These are phyloP conservation scores for Helminthosporium solani DNA, from an alignment of 2,329 filamentous ascomycete species.

Conservation along the genomic window DNA sequence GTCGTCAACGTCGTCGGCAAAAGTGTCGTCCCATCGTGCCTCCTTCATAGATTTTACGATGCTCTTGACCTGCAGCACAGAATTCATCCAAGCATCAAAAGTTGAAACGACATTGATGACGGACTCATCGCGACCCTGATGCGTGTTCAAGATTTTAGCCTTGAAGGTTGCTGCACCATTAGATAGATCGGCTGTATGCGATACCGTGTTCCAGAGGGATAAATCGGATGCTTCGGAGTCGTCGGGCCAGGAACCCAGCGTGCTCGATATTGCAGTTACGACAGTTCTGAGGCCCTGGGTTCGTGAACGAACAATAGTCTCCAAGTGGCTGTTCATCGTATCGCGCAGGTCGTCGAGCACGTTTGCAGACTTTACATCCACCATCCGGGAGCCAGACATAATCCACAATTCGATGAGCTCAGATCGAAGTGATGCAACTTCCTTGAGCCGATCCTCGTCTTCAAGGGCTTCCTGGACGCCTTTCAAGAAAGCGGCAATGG, in stretches of 20 bases:
- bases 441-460: constrained; percentile 64
- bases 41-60: constrained; percentile 66
- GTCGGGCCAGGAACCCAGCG: constrained; percentile 60
- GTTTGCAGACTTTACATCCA: constrained; percentile 66
- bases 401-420: constrained; percentile 75
- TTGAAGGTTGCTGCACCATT: constrained; percentile 69
- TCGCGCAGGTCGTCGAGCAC: constrained; percentile 69
- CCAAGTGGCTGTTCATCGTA: constrained; percentile 68
- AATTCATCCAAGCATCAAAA: constrained; percentile 72
- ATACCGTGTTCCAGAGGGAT: constrained; percentile 67
- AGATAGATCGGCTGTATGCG: constrained; percentile 65
- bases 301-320: constrained; percentile 62
- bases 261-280: constrained; percentile 62
- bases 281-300: constrained; percentile 65
- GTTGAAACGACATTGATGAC: constrained; percentile 62
- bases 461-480: constrained; percentile 63
- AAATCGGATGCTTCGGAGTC: constrained; percentile 45
- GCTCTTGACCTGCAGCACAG: constrained; percentile 66
- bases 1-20: constrained; percentile 71
- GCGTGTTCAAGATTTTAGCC: constrained; percentile 64
- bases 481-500: constrained; percentile 48
- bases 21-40: constrained; percentile 74
- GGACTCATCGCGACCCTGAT: constrained; percentile 70
- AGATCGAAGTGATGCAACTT: constrained; percentile 68
- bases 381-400: constrained; percentile 62